Base-by-base conservation (phyloP, 2,329 filamentous ascomycete species). In the Venturia oleaginea region DNA sequence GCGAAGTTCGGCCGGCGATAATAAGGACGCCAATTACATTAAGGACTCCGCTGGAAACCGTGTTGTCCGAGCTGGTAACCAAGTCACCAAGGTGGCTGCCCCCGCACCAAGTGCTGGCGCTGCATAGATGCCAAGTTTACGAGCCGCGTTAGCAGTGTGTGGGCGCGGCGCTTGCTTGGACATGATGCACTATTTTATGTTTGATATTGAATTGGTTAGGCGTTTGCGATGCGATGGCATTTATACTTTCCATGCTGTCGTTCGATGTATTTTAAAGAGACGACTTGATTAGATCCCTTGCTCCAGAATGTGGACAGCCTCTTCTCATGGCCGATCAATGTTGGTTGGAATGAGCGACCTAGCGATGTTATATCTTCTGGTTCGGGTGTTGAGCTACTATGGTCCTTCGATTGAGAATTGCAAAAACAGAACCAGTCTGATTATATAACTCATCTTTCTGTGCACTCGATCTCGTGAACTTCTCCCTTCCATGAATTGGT, bases 31-130 rank as follows among this genome's bases (percentile, higher is more conserved):
- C 65, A 85, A 87, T 65, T 87, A 89, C 69, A 84, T 91, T 75
- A 92, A 90, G 75, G 92, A 96, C 74, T 89, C 86, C 19, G 81
- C 85, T 63, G 92, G 92, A 61, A 84, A 91, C 76, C 87, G 89
- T 68, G 92, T 97, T 70, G 85, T 95, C 72, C 88, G 92, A 68
- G 92, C 92, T 68, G 92, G 92, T 63, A 82, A 86, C 71, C 92
- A 97, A 79, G 84, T 90, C 66, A 97, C 92, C 70, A 91, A 91
- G 78, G 85, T 95, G 62, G 79, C 86, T 24, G 86, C 91, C 75
- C 91, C 92, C 55, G 85, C 90, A 64, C 86, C 88, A 67, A 92
- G 87, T 70, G 92, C 92, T 66, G 91, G 91, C 77, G 91, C 92
- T 68, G 92, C 92, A 34, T 57, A 57, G 22, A 57, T 10, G 51